Percentiles rank a stretch among this genome's conserved stretches.
Evolutionary conservation across 306 rosid genomes (phyloP).

Genomic region (Vicia faba): DNA sequence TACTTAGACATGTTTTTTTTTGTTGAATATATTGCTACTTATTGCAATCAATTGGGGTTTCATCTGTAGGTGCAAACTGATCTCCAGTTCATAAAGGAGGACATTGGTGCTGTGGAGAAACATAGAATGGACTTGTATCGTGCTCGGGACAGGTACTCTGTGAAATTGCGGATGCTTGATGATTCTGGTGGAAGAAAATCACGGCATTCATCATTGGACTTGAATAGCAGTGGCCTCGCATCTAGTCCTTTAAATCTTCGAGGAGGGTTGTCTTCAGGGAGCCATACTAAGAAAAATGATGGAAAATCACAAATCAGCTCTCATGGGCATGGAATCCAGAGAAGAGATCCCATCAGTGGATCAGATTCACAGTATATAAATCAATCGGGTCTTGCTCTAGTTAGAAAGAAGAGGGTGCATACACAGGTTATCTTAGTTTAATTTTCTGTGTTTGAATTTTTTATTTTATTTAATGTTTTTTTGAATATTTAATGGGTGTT

Average conservation of each 20-base stretch:
- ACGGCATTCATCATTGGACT: constrained; percentile 67
- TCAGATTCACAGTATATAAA: constrained; percentile 64
- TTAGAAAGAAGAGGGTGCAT: constrained; percentile 85
- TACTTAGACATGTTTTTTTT: constrained; percentile 5
- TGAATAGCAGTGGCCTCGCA: constrained; percentile 53
- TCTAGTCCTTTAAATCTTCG: constrained; percentile 58
- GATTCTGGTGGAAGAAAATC: constrained; percentile 73
- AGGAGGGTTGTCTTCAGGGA: constrained; percentile 66
- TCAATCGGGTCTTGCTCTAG: constrained; percentile 71
- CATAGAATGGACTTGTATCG: constrained; percentile 81
- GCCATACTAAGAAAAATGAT: constrained; percentile 64
- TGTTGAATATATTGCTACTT: constrained; percentile 22
- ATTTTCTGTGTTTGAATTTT: constrained; percentile 12
- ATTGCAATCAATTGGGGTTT: constrained; percentile 28
- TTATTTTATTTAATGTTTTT: constrained; percentile 15
- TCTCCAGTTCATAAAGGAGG: constrained; percentile 92
- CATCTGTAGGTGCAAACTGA: constrained; percentile 77
- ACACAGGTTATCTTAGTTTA: constrained; percentile 61
- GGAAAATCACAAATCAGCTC: constrained; percentile 59
- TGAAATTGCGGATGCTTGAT: constrained; percentile 74
- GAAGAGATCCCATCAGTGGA: constrained; percentile 72
- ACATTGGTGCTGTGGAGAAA: constrained; percentile 79
- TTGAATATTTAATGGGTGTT: constrained; percentile 7
- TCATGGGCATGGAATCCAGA: constrained; percentile 58
- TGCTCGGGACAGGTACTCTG: constrained; percentile 67